These are phyloP conservation scores for Atkinsonella texensis DNA, from an alignment of 2,329 filamentous ascomycete genomes.

Conservation along the genomic window DNA sequence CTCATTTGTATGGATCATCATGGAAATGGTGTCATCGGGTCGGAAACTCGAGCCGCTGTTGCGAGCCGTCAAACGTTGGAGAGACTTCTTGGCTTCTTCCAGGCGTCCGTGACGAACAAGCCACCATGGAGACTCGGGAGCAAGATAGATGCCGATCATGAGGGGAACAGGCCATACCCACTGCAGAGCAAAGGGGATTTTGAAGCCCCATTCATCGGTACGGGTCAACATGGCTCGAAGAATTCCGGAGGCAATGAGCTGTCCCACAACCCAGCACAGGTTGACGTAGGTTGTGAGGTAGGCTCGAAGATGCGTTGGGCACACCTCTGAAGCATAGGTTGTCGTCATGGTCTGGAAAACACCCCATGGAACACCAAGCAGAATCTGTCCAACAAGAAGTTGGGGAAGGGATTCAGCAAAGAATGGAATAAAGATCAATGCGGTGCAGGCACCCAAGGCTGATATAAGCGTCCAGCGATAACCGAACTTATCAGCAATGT, in stretches of 20 bases:
- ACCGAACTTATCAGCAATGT: conserved; percentile 32
- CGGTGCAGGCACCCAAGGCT: conserved; percentile 24
- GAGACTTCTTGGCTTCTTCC: conserved; percentile 25
- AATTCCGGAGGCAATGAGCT: conserved; percentile 32
- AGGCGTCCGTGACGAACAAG: conserved; percentile 28
- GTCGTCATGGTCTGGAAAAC: conserved; percentile 34
- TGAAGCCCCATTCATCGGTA: conserved; percentile 30
- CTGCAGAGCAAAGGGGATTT: conserved; percentile 36
- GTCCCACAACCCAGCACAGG: conserved; percentile 37
- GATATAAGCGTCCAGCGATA: conserved; percentile 36
- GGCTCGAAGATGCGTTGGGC: conserved; percentile 31
- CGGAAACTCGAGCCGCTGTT: conserved; percentile 23
- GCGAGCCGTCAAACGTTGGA: conserved; percentile 28
- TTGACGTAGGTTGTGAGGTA: conserved; percentile 38
- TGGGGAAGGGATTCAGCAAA: conserved; percentile 29
- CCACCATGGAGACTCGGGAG: conserved; percentile 40
- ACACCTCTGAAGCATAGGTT: conserved; percentile 37
- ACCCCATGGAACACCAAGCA: conserved; percentile 35
- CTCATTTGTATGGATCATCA: conserved; percentile 40
- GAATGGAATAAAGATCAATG: conserved; percentile 37
- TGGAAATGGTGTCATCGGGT: conserved; percentile 32
- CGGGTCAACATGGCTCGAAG: conserved; percentile 26
- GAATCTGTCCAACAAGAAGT: conserved; percentile 32
- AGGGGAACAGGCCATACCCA: conserved; percentile 37
- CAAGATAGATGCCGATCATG: conserved; percentile 28